Percentiles rank a stretch among this genome's conserved stretches.
These are phyloP conservation scores for Termitomyces sp. DNA, from an alignment of 768 basidiomycete genomes.

Conservation along the genomic window DNA sequence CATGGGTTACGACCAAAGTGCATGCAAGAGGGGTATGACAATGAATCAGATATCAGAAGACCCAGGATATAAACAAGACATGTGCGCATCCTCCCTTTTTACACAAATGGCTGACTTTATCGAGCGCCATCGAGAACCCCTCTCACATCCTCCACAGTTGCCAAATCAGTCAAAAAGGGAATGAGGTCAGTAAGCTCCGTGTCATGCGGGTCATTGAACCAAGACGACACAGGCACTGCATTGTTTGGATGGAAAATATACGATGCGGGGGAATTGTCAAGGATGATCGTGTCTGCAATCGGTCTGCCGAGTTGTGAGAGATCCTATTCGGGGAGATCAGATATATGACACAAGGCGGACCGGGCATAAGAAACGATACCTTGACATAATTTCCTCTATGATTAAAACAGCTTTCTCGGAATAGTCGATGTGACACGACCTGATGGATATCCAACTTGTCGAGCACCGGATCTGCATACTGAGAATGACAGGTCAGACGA, in stretches of 20 bases:
- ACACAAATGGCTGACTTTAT: conserved; percentile 25
- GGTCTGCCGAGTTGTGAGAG: conserved; percentile 95
- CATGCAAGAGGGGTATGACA: conserved; percentile 8
- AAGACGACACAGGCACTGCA: conserved; percentile 97
- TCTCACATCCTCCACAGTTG: conserved; percentile 81
- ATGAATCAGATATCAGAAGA: conserved; percentile 9
- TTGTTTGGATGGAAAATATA: conserved; percentile 99
- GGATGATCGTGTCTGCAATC: conserved; percentile 90
- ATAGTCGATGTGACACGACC: conserved; percentile 90
- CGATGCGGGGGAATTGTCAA: conserved; percentile 98
- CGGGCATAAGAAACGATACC: conserved; percentile 35
- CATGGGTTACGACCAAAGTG: conserved; percentile 1
- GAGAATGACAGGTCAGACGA: conserved; percentile 9
- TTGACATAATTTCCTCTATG: conserved; percentile 99
- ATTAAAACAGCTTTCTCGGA: conserved; percentile 98
- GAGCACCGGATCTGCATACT: conserved; percentile 98
- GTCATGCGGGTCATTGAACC: conserved; percentile 99
- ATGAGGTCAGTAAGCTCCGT: conserved; percentile 95
- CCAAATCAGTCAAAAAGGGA: conserved; percentile 89
- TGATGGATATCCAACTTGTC: conserved; percentile 93
- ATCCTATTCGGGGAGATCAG: conserved; percentile 50
- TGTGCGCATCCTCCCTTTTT: conserved; percentile 11
- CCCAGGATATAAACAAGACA: conserved; percentile 12
- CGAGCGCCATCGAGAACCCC: conserved; percentile 86
- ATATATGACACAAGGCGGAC: neutral